Evolutionary conservation across 2,329 filamentous ascomycete species (phyloP), one percentile per base, ranked within the genome.

Genomic region (Hymenoscyphus occultus): DNA sequence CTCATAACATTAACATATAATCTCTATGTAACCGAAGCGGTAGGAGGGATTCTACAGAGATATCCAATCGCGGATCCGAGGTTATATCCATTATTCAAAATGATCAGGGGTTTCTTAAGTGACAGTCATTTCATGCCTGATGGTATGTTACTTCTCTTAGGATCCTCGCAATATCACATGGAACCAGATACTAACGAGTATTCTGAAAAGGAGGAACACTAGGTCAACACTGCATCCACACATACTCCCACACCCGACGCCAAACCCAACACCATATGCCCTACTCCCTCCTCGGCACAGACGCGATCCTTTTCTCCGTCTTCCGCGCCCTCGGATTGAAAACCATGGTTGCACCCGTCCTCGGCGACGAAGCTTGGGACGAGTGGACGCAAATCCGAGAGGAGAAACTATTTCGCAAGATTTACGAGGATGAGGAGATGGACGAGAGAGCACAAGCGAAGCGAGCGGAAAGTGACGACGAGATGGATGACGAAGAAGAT

Each of bases 1-100:
- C 81, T 83, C 0, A 67, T 88, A 16, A 87, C 83, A 0, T 71
- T 89, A 28, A 88, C 84, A 0, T 88, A 88, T 74, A 87, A 87
- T 64, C 75, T 89, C 1, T 86, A 79, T 67, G 74, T 78, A 12
- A 74, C 76, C 1, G 71, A 75, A 28, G 74, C 77, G 4, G 71
- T 74, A n/a, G 77, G 75, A 5, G 51, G 42, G 1, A 65, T 68
- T 2, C 9, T 69, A 60, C 56, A 68, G 64, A 56, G 65, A 28
- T 40, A 62, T 63, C 56, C 61, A 39, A 66, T 65, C n/a, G 69
- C 79, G 42, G 73, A 80, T 62, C 71, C 76, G 5, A 68, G 69
- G 3, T 64, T 71, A 1, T 71, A 79, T 59, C 78, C 78, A 0
- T 64, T 83, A 0, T 78, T 78, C 63, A 64, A 69, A 0, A 69